Base-by-base conservation (phyloP, 2,329 filamentous ascomycete genomes). In the Trichoderma harzianum region DNA sequence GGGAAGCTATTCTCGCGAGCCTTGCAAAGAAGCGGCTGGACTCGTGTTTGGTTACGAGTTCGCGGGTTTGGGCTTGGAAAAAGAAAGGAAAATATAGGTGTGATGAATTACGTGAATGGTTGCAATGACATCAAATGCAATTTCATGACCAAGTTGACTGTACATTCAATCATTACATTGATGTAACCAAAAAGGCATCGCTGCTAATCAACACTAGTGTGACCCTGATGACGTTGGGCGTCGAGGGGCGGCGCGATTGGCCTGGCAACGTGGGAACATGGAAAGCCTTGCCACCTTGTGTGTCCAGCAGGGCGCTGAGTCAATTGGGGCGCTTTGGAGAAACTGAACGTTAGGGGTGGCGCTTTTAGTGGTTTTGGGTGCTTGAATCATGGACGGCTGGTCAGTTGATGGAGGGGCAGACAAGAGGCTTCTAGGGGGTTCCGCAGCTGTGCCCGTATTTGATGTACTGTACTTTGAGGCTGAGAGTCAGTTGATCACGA, bases 191-290 rank as follows among this genome's bases (percentile, higher is more conserved):
- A 43, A 43, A 4, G 26, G 30, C n/a, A 58, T 18, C 6, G 14
- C 36, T 16, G 16, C 24, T 6, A 18, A 30, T 51, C 47, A 11
- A 51, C 10, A 12, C n/a, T 57, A 34, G 68, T 64, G 60, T 55
- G 60, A 43, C 58, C 60, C 60, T 71, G 69, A 71, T 71, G 69
- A 71, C 69, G 69, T 71, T 70, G 16, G 16, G 16, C 16, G 43
- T 51, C 43, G n/a, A 21, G 43, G 10, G n/a, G 43, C 47, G n/a
- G 47, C 47, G 47, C 47, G 47, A 21, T 24, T 30, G 24, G 43
- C 57, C 57, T 60, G 57, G 16, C 28, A 60, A 60, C 18, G 24
- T 64, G 61, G 61, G 51, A 30, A 32, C 32, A 14, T 34, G 28
- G 63, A 21, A 12, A 51, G 47, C n/a, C 47, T 51, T 47, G 43